These are phyloP conservation scores for Termitomyces sp. DNA, from an alignment of 768 basidiomycete species.

Conservation along the genomic window DNA sequence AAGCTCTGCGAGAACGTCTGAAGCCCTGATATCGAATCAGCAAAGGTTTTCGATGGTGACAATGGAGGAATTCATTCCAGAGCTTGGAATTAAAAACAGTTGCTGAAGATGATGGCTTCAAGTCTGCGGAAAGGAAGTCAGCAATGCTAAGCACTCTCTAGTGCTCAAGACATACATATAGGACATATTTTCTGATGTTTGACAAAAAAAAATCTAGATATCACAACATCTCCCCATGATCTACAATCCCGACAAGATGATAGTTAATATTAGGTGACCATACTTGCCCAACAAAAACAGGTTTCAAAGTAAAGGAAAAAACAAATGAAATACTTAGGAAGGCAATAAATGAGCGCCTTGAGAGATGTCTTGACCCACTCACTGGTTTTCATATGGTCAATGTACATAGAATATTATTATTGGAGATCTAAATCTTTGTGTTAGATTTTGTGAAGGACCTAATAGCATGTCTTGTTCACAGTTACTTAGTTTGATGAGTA, in stretches of 20 bases:
- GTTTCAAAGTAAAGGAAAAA: no score
- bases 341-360: neutral
- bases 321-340: neutral
- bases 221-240: neutral
- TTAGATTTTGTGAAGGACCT: neutral
- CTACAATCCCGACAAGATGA: neutral
- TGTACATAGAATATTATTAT: neutral
- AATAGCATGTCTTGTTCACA: neutral
- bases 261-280: no score
- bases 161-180: no score
- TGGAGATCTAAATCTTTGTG: neutral
- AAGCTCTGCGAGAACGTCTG: neutral
- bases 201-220: neutral
- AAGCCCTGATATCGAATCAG: neutral
- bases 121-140: neutral
- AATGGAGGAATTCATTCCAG: neutral
- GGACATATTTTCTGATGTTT: neutral
- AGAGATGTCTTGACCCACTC: neutral
- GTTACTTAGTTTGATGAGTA: neutral
- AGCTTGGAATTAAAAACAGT: neutral
- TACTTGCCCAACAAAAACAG: neutral
- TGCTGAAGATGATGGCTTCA: neutral
- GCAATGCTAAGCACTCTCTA: neutral
- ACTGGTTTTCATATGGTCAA: neutral
- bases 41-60: neutral